Percentiles rank a stretch among this genome's conserved stretches.
These are phyloP conservation scores for Phylloporus sp. DNA, from an alignment of 768 basidiomycete species.

Conservation along the genomic window DNA sequence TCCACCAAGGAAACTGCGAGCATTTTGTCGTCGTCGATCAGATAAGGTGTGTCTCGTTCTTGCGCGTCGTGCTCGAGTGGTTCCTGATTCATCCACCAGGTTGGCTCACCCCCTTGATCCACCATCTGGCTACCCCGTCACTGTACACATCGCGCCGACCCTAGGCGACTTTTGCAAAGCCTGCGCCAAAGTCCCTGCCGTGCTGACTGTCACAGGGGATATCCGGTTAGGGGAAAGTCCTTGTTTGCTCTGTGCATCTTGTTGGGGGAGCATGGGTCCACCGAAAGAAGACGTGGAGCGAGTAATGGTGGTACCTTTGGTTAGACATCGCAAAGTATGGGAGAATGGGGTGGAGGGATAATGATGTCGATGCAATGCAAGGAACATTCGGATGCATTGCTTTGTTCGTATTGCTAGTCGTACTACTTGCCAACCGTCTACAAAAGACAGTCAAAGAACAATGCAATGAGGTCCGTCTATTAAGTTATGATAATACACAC, in stretches of 20 bases:
- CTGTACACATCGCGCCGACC: conserved; percentile 57
- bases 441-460: conserved; percentile 1
- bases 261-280: conserved; percentile 68
- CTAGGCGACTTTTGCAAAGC: conserved; percentile 60
- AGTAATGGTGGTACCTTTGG: conserved; percentile 51
- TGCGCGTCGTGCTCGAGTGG: neutral
- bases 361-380: neutral
- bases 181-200: conserved; percentile 67
- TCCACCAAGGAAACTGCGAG: conserved; percentile 79
- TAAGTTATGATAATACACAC: conserved; percentile 23
- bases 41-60: conserved; percentile 47
- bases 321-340: conserved; percentile 35
- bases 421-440: too few species aligned
- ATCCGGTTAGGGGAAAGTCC: conserved; percentile 74
- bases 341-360: conserved; percentile 3
- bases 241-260: conserved; percentile 64
- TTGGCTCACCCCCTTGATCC: conserved; percentile 56
- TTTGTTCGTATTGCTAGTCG: too few species aligned
- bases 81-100: conserved; percentile 34
- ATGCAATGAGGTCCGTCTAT: conserved; percentile 22
- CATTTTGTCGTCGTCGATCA: conserved; percentile 72
- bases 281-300: conserved; percentile 36
- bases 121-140: conserved; percentile 58
- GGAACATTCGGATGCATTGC: too few species aligned
- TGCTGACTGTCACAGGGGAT: conserved; percentile 64